Evolutionary conservation across 805 yeast genomes (phyloP), one percentile per base, ranked within the genome.

Genomic region (Komagataella pastoris): DNA sequence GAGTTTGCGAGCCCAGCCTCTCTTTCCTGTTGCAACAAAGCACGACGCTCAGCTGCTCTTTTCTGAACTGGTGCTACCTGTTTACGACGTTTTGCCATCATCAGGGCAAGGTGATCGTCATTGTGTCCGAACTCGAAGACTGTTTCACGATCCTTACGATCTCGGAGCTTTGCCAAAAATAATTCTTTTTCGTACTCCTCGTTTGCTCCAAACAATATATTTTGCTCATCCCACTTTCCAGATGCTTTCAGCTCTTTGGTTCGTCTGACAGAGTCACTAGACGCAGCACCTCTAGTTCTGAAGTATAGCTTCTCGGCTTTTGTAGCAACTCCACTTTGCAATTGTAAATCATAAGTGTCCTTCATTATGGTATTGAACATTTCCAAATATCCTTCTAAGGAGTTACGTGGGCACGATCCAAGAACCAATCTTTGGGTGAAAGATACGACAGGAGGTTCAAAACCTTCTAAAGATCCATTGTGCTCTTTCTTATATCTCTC

Each of bases 251-350:
- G 72, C 61, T 88, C 96, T 63, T 85, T 89, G 17, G 95, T 75
- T 61, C 98, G 74, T 60, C 85, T 86, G 44, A 88, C 77, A n/a
- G 95, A 83, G 62, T 88, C 96, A 21, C 71, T 73, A 3, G 96
- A 87, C 0, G 99, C 96, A 1, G 95, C 76, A 48, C 83, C 80
- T 61, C 97, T 78, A 1, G 97, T 88, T 65, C 88, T 81, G 62
- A 83, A 74, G 62, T 88, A 93, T 54, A 91, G 72, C 61, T 84
- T 84, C 65, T 93, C 99, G 55, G 96, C 99, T 59, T 91, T 85
- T 12, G 67, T 64, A 1, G 98, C 81, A 47, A 89, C 97, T 18
- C 78, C 83, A 55, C 71, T 77, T 55, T 86, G 65, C 18, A 77
- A 75, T 46, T 70, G 66, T 52, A 91, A 63, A 53, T 93, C 98